Conservation (phyloP, 345 rosid genomes). For the Arabidopsis suecica region DNA sequence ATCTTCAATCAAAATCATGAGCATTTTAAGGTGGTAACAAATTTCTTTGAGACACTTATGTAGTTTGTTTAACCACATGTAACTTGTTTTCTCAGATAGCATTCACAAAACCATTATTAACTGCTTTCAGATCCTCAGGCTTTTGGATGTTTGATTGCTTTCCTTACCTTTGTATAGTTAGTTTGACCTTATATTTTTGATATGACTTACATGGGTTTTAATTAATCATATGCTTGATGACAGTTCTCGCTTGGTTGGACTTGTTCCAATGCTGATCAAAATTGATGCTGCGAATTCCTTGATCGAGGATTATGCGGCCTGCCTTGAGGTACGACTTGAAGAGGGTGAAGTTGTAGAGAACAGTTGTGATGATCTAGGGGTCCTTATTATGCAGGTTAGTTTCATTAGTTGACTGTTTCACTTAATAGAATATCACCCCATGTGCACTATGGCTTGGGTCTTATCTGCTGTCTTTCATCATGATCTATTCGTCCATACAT, state of each 20-base stretch:
- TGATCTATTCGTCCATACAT: slow-evolving; percentile 16
- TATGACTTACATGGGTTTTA: slow-evolving; percentile 17
- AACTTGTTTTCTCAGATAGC: slow-evolving; percentile 12
- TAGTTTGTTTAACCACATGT: slow-evolving; percentile 16
- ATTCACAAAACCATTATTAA: slow-evolving; percentile 12
- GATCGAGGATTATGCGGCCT: slow-evolving; percentile 90
- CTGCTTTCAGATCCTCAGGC: slow-evolving; percentile 17
- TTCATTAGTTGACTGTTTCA: slow-evolving; percentile 6
- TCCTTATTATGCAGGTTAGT: slow-evolving; percentile 88
- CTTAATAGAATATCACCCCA: slow-evolving; percentile 13
- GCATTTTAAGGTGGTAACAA: slow-evolving; percentile 68
- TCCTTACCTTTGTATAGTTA: slow-evolving; percentile 3
- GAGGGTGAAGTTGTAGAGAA: slow-evolving; percentile 76
- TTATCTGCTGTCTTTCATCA: slow-evolving; percentile 6
- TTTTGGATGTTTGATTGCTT: slow-evolving; percentile 22
- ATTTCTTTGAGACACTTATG: slow-evolving; percentile 11
- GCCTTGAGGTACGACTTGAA: slow-evolving; percentile 83
- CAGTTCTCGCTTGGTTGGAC: slow-evolving; percentile 94
- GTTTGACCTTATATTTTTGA: slow-evolving; percentile 13
- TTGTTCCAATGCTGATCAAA: slow-evolving; percentile 81
- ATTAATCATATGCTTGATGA: slow-evolving; percentile 34
- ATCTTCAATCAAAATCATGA: slow-evolving; percentile 85
- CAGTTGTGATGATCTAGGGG: slow-evolving; percentile 77
- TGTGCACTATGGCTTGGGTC: slow-evolving; percentile 14
- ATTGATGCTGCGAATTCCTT: slow-evolving; percentile 70